phyloP scores from a whole-genome alignment of 2,329 filamentous ascomycete genomes.

The Sporothrix variecibatus region DNA sequence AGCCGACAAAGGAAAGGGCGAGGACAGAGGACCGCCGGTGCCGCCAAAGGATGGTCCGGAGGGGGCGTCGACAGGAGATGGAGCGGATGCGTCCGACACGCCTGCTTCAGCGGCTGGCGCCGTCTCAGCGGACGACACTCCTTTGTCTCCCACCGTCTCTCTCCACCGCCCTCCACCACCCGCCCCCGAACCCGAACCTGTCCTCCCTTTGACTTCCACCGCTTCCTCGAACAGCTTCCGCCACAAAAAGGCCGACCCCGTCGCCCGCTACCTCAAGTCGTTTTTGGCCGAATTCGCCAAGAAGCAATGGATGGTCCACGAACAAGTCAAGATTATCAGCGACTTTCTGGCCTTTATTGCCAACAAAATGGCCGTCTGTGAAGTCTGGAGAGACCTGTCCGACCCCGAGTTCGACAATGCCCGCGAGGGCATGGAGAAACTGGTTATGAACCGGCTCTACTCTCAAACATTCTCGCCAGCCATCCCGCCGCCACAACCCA shows the following conservation, averaged over 20 bases:
- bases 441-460: slow-evolving; percentile 98
- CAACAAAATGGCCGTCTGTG: slow-evolving; percentile 97
- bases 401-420: slow-evolving; percentile 98
- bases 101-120: slow-evolving; percentile 58
- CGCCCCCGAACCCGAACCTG: slow-evolving; percentile 75
- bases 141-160: slow-evolving; percentile 52
- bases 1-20: slow-evolving; percentile 39
- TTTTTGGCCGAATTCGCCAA: slow-evolving; percentile 95
- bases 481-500: slow-evolving; percentile 77
- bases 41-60: slow-evolving; percentile 57
- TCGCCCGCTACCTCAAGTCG: slow-evolving; percentile 91
- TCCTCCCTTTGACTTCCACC: slow-evolving; percentile 95
- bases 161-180: slow-evolving; percentile 68
- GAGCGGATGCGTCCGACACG: slow-evolving; percentile 51
- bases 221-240: slow-evolving; percentile 95
- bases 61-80: slow-evolving; percentile 33
- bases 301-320: slow-evolving; percentile 99
- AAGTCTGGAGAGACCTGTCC: slow-evolving; percentile 93
- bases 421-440: slow-evolving; percentile 97
- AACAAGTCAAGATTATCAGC: slow-evolving; percentile 97
- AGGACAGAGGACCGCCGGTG: slow-evolving; percentile 57
- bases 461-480: slow-evolving; percentile 94
- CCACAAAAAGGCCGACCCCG: slow-evolving; percentile 96
- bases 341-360: slow-evolving; percentile 96
- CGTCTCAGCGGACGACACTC: slow-evolving; percentile 56